Conservation (phyloP, 208 protist species). For the Leishmania braziliensis region DNA sequence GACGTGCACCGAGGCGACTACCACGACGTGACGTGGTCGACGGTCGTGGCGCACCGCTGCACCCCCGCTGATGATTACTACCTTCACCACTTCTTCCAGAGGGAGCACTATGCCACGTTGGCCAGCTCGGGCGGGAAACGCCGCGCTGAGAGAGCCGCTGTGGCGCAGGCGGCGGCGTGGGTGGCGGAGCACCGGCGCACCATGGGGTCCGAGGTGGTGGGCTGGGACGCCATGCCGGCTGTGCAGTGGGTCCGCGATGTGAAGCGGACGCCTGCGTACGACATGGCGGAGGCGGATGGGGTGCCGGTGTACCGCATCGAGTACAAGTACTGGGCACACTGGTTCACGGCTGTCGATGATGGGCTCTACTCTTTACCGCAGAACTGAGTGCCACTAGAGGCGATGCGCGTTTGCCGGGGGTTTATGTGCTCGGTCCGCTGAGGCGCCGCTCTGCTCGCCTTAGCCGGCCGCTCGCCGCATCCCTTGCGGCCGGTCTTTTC, state of each 20-base stretch:
- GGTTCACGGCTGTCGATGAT: too few relatives aligned
- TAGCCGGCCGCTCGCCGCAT: too few relatives aligned
- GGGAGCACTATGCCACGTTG: neutral
- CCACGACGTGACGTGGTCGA: conserved; percentile 16
- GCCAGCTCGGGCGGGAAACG: too few relatives aligned
- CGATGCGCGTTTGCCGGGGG: too few relatives aligned
- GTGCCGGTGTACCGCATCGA: conserved; percentile 16
- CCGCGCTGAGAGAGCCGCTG: too few relatives aligned
- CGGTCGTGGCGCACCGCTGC: conserved; percentile 25
- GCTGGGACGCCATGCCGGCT: conserved; percentile 2
- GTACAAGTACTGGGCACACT: neutral
- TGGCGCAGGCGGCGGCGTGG: neutral
- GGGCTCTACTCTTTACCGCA: too few relatives aligned
- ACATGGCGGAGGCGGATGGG: neutral
- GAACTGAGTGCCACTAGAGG: too few relatives aligned
- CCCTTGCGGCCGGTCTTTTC: too few relatives aligned
- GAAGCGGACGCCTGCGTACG: neutral
- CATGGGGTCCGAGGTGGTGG: conserved; percentile 3
- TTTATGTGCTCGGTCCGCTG: too few relatives aligned
- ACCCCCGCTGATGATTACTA: conserved; percentile 9
- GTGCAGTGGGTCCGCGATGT: neutral
- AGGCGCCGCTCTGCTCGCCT: too few relatives aligned
- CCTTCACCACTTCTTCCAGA: conserved; percentile 20
- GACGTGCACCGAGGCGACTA: conserved; percentile 8
- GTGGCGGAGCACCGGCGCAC: neutral